Evolutionary conservation across 257 asterid species (phyloP).

Genomic region (Sherardia arvensis): DNA sequence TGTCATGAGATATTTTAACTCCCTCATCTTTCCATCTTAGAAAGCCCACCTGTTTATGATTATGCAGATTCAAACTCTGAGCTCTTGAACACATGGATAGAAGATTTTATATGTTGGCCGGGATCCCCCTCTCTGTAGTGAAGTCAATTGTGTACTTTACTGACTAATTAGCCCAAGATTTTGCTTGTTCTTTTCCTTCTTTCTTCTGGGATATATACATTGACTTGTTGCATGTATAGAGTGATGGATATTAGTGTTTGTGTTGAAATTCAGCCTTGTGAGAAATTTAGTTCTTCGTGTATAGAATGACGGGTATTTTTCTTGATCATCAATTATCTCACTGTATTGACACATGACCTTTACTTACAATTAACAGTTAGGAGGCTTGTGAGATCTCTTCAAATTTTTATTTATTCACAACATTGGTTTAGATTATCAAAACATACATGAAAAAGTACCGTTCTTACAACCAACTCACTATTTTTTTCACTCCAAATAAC

Average conservation of each 20-base stretch:
- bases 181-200: neutral
- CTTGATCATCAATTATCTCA: neutral
- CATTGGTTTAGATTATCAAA: too few species aligned
- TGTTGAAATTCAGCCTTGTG: neutral
- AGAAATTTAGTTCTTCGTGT: too few species aligned
- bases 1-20: neutral
- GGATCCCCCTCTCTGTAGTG: conserved; percentile 9
- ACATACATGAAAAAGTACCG: too few species aligned
- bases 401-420: too few species aligned
- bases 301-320: too few species aligned
- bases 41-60: neutral
- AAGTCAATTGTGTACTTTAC: conserved; percentile 8
- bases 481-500: too few species aligned
- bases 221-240: neutral
- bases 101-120: neutral
- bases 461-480: too few species aligned
- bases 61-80: conserved; percentile 61
- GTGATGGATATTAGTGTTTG: neutral
- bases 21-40: neutral
- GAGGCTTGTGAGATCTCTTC: neutral
- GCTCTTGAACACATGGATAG: conserved; percentile 40
- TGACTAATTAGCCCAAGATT: neutral
- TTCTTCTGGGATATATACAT: neutral
- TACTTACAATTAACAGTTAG: neutral
- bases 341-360: neutral